Percentiles rank a stretch among this genome's conserved stretches.
These are phyloP conservation scores for Brassica juncea DNA, from an alignment of 345 rosid species.

Conservation along the genomic window DNA sequence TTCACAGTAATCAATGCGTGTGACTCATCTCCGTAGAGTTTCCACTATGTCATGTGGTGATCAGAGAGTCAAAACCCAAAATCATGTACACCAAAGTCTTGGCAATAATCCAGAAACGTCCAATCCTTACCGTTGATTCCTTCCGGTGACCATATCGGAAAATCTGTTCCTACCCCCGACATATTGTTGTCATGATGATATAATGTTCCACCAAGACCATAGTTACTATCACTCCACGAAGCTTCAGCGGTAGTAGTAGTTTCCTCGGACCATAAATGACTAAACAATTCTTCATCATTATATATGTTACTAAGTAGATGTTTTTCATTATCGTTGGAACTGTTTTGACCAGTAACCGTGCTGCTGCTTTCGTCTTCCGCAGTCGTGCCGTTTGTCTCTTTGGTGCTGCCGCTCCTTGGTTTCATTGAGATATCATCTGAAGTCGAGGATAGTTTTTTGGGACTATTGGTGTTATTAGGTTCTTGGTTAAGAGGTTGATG, in stretches of 20 bases:
- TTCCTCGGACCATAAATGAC: constrained; percentile 73
- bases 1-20: constrained; percentile 2
- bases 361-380: constrained; percentile 37
- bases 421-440: constrained; percentile 5
- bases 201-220: constrained; percentile 17
- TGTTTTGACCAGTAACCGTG: constrained; percentile 32
- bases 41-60: constrained; percentile 6
- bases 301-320: constrained; percentile 47
- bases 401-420: constrained; percentile 18
- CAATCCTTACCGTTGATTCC: constrained; percentile 29
- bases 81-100: constrained; percentile 87
- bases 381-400: constrained; percentile 10
- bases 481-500: constrained; percentile 65
- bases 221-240: constrained; percentile 35
- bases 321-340: constrained; percentile 22
- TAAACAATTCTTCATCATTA: constrained; percentile 58
- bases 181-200: constrained; percentile 4
- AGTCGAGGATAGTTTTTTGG: constrained; percentile 1
- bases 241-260: constrained; percentile 41
- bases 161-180: constrained; percentile 2
- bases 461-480: constrained; percentile 7
- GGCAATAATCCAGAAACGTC: constrained; percentile 51
- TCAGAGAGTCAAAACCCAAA: constrained; percentile 63
- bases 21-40: constrained; percentile 19
- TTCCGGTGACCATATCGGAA: constrained; percentile 44